Conservation (phyloP, 1,139 yeast species). For the Pichia inconspicua region DNA sequence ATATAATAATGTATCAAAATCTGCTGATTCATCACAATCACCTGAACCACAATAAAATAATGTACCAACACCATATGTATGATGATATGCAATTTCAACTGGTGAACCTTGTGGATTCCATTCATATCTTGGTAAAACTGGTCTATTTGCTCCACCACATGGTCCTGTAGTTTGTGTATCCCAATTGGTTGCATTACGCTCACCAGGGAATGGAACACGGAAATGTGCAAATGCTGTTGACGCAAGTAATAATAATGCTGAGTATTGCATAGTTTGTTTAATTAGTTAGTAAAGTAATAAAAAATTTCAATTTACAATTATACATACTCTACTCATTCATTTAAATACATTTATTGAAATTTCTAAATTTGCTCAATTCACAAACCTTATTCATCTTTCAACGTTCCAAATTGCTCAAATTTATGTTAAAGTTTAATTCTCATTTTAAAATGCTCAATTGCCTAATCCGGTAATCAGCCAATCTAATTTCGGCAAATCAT, state of each 20-base stretch:
- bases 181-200: slow-evolving; percentile 26
- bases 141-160: slow-evolving; percentile 24
- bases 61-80: slow-evolving; percentile 21
- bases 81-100: slow-evolving; percentile 20
- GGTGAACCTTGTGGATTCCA: slow-evolving; percentile 28
- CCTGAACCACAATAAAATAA: slow-evolving; percentile 22
- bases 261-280: neutral
- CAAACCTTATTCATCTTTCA: too few species aligned
- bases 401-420: too few species aligned
- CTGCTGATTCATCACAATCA: slow-evolving; percentile 17
- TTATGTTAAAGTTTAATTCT: too few species aligned
- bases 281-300: too few species aligned
- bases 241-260: slow-evolving; percentile 1
- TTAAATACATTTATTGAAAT: too few species aligned
- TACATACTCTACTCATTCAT: too few species aligned
- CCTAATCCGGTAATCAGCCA: too few species aligned
- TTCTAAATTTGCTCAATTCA: too few species aligned
- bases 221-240: slow-evolving; percentile 21
- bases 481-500: too few species aligned
- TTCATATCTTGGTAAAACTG: slow-evolving; percentile 21
- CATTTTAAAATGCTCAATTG: too few species aligned
- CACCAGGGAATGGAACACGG: slow-evolving; percentile 27
- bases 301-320: too few species aligned
- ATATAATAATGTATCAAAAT: slow-evolving; percentile 20
- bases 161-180: slow-evolving; percentile 23